Base-by-base conservation (phyloP, 108 stramenopile species). In the Pseudonitzschia pungens region DNA sequence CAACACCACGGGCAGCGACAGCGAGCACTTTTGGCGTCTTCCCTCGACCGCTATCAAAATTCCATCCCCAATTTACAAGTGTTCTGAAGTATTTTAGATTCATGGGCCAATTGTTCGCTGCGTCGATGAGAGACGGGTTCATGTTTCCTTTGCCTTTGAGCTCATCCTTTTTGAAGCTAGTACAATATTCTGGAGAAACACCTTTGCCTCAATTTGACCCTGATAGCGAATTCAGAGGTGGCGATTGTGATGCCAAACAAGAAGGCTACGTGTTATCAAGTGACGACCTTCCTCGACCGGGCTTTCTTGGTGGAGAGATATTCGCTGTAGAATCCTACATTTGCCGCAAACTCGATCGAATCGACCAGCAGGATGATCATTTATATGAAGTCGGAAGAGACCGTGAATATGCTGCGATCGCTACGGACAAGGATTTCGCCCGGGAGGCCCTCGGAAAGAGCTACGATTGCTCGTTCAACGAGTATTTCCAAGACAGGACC, bases 291-390 rank as follows among this genome's bases (percentile, higher is more conserved):
- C 84, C 84, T 27, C 75, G 84, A 54, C 81, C 84, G 10, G 84
- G 84, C 41, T 85, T 85, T 73, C 31, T 82, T 44, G 81, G 84
- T 27, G 84, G 84, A 41, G 84, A 85, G 57, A 60, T 85, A 31
- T 79, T 69, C 58, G 84, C 81, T 43, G 72, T 80, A 14, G 81
- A 85, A 44, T n/a, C 58, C 21, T 52, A 73, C 57, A 80, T 85
- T 57, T 77, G 76, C 64, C 10, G 31, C 56, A 73, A 44, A 33
- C 66, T 84, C 26, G 77, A 84, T 32, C 31, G 44, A 26, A 55
- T 84, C 8, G 80, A 84, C 31, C 44, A 28, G 15, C n/a, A 53
- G 9, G 56, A 75, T 11, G 74, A 74, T n/a, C 69, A 53, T 36
- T 22, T 72, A 7, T 50, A 71, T 27, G 28, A 65, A 41, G 43